Conservation (phyloP, 2,329 filamentous ascomycete genomes). For the Berkeleyomyces rouxiae region DNA sequence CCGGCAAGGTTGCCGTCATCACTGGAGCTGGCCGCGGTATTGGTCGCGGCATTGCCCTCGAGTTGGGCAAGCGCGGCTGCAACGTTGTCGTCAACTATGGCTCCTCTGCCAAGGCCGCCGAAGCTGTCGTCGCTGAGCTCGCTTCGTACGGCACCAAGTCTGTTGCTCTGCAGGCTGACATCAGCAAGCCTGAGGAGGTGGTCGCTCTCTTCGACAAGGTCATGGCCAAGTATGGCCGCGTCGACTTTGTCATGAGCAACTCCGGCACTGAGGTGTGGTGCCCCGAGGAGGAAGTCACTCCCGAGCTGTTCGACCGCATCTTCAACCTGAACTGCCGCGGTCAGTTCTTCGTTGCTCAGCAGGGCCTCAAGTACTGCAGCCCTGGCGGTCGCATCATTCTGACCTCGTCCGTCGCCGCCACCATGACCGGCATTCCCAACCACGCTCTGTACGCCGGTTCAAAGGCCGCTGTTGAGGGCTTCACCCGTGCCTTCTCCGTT, state of each 20-base stretch:
- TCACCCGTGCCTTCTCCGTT: constrained; percentile 54
- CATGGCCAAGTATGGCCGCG: constrained; percentile 46
- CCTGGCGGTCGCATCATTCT: constrained; percentile 55
- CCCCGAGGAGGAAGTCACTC: constrained; percentile 49
- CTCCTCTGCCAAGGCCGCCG: constrained; percentile 36
- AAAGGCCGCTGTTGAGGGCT: constrained; percentile 58
- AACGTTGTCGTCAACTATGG: constrained; percentile 53
- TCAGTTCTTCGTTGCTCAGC: constrained; percentile 65
- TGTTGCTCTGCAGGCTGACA: constrained; percentile 46
- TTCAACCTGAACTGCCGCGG: constrained; percentile 56
- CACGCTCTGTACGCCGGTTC: constrained; percentile 55
- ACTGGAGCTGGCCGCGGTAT: constrained; percentile 52
- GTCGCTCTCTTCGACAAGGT: constrained; percentile 48
- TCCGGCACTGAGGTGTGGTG: constrained; percentile 56
- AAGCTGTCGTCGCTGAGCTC: constrained; percentile 38
- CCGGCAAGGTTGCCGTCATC: constrained; percentile 41
- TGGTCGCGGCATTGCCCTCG: constrained; percentile 47
- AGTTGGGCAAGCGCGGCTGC: constrained; percentile 48
- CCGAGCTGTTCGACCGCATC: constrained; percentile 55
- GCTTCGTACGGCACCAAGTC: constrained; percentile 38
- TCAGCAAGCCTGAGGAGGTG: constrained; percentile 42
- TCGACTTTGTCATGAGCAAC: constrained; percentile 60
- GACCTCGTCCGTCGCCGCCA: constrained; percentile 53
- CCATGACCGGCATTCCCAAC: constrained; percentile 48
- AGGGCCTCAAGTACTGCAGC: constrained; percentile 54